These are phyloP conservation scores for Arthrobotrys iridis DNA, from an alignment of 2,329 filamentous ascomycete genomes.

Conservation along the genomic window DNA sequence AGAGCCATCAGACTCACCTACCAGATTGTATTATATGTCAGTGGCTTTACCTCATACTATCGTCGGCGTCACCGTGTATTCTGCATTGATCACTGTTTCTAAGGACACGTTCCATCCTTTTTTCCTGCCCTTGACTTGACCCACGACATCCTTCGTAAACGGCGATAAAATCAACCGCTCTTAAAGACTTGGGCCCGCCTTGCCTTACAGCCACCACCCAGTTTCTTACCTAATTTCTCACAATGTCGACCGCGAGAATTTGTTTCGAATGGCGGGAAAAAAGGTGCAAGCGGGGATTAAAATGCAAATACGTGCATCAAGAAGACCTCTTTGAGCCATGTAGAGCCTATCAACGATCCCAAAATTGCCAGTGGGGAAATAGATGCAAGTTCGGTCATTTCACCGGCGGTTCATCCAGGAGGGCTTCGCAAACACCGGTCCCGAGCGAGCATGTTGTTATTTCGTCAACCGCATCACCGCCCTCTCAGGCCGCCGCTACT, in stretches of 20 bases:
- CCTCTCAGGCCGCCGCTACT: neutral
- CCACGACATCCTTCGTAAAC: too few species aligned
- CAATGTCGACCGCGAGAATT: neutral
- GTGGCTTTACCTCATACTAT: too few species aligned
- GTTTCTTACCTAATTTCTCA: neutral
- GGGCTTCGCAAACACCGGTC: neutral
- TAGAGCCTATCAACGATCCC: neutral
- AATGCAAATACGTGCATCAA: constrained; percentile 31
- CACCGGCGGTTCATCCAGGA: neutral
- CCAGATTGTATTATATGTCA: too few species aligned
- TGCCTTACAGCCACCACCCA: too few species aligned
- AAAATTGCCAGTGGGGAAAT: neutral
- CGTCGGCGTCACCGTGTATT: too few species aligned
- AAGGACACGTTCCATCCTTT: too few species aligned
- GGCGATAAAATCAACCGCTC: too few species aligned
- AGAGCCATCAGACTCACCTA: too few species aligned
- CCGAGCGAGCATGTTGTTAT: neutral
- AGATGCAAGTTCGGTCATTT: constrained; percentile 27
- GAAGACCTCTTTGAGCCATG: constrained; percentile 22
- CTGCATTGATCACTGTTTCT: too few species aligned
- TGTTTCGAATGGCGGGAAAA: constrained; percentile 37
- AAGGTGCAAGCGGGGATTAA: constrained; percentile 12
- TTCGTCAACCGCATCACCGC: neutral
- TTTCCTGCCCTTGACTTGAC: too few species aligned
- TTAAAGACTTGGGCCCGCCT: too few species aligned